Conservation (phyloP, 129 eudicot species). For the Chrysanthemum lavandulifolium region DNA sequence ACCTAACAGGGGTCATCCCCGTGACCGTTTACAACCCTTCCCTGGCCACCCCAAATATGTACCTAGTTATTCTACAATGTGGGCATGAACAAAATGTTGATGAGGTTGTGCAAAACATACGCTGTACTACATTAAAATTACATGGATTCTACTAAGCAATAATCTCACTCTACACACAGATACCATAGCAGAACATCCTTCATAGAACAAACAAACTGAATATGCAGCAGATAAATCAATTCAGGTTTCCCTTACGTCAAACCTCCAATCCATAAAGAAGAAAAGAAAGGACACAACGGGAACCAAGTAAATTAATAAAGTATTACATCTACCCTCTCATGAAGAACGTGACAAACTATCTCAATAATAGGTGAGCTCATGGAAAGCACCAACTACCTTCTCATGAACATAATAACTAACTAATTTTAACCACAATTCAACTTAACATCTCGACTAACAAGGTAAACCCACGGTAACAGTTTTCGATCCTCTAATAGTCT, state of each 20-base stretch:
- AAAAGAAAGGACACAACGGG: neutral
- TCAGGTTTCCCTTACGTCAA: neutral
- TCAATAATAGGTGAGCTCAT: neutral
- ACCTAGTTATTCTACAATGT: slow-evolving; percentile 19
- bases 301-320: neutral
- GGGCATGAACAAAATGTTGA: neutral
- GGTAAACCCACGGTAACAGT: neutral
- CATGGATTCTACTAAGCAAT: neutral
- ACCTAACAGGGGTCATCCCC: no score
- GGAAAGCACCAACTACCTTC: neutral
- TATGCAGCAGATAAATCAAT: neutral
- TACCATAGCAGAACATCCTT: neutral
- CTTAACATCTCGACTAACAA: neutral
- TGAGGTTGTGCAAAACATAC: slow-evolving; percentile 2
- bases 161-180: neutral
- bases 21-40: no score
- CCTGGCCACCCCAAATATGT: neutral
- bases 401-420: neutral
- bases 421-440: neutral
- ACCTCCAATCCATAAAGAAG: neutral
- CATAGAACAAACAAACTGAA: neutral
- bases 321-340: neutral
- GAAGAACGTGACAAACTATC: neutral
- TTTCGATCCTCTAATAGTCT: neutral
- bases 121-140: no score